These are phyloP conservation scores for Hemerocallis citrina DNA, from an alignment of 106 monocot genomes.

Conservation along the genomic window DNA sequence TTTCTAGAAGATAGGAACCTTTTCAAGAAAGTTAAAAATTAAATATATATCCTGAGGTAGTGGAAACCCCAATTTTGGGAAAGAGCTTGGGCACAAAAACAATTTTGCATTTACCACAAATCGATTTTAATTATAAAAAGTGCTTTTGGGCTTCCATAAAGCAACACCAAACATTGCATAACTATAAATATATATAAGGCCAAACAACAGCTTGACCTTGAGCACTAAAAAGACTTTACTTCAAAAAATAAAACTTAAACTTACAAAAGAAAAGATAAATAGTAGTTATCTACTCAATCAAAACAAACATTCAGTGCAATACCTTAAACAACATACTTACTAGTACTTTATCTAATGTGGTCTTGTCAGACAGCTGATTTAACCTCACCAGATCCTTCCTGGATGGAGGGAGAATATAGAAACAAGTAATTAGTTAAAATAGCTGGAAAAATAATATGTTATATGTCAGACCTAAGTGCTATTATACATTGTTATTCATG, in stretches of 20 bases:
- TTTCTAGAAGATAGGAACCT: too few species aligned
- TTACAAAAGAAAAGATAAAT: neutral
- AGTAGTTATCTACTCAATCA: neutral
- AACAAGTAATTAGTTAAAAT: neutral
- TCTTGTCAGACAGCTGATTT: conserved; percentile 3
- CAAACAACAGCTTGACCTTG: too few species aligned
- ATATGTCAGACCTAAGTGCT: neutral
- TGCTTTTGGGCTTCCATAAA: too few species aligned
- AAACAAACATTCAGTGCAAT: neutral
- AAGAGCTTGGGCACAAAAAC: too few species aligned
- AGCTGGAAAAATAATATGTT: neutral
- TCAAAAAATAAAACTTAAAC: neutral
- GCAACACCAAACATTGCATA: too few species aligned
- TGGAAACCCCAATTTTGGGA: too few species aligned
- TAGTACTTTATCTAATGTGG: neutral
- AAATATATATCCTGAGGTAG: too few species aligned
- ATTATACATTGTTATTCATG: neutral
- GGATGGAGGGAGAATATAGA: neutral
- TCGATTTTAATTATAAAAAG: too few species aligned
- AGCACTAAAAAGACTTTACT: too few species aligned
- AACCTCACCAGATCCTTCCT: conserved; percentile 1
- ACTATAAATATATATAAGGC: too few species aligned
- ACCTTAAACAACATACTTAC: neutral
- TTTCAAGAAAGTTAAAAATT: too few species aligned
- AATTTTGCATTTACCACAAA: too few species aligned